Conservation (phyloP, 2,329 filamentous ascomycete species). For the Trichoderma afroharzianum region DNA sequence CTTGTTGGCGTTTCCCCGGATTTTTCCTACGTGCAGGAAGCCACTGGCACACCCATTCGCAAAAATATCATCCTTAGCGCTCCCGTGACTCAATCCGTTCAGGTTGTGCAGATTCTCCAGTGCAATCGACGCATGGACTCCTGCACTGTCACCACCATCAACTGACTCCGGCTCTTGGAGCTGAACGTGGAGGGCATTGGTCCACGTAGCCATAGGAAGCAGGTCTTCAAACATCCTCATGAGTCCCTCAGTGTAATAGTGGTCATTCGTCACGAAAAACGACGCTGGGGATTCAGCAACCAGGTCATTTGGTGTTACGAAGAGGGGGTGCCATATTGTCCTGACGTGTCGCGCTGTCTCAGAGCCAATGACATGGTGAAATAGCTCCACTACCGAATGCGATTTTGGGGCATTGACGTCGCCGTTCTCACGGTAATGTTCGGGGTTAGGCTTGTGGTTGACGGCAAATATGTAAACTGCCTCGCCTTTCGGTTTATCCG, state of each 20-base stretch:
- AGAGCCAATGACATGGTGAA: conserved; percentile 49
- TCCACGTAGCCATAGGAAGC: conserved; percentile 42
- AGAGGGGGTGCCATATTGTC: conserved; percentile 49
- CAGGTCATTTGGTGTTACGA: conserved; percentile 58
- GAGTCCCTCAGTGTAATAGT: conserved; percentile 47
- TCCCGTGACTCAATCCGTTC: conserved; percentile 54
- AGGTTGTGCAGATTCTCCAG: conserved; percentile 47
- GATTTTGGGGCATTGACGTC: conserved; percentile 35
- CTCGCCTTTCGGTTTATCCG: conserved; percentile 28
- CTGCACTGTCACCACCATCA: conserved; percentile 27
- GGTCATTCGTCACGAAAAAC: conserved; percentile 60
- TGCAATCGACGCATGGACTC: conserved; percentile 42
- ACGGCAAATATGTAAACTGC: conserved; percentile 58
- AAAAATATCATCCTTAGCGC: conserved; percentile 38
- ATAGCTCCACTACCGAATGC: conserved; percentile 55
- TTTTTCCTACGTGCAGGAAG: conserved; percentile 40
- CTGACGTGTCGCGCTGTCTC: conserved; percentile 44
- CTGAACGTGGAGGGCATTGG: conserved; percentile 45
- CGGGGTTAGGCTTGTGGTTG: conserved; percentile 54
- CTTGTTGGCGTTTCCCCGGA: conserved; percentile 22
- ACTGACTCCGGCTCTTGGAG: conserved; percentile 27
- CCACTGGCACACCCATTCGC: conserved; percentile 44
- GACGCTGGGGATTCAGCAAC: conserved; percentile 43
- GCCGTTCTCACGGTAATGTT: conserved; percentile 27
- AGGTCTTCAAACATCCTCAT: conserved; percentile 47